Evolutionary conservation across 176 grass and related monocot species (phyloP).

Genomic region (Carex scoparia): DNA sequence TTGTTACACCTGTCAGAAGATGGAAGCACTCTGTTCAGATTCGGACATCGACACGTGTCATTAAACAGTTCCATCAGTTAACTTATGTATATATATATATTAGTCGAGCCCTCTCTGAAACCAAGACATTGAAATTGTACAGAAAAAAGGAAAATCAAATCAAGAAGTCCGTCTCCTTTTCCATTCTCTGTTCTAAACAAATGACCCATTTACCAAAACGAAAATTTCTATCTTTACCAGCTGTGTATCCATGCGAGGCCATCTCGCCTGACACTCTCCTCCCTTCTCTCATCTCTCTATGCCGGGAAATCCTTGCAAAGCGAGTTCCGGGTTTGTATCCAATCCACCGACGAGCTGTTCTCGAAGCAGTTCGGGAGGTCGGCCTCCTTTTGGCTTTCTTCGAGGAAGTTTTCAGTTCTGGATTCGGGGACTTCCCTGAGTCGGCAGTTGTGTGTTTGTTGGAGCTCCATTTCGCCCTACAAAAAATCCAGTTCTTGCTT

Average conservation of each 20-base stretch:
- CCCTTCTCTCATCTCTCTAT: conserved; percentile 46
- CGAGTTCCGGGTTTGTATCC: conserved; percentile 30
- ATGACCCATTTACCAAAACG: conserved; percentile 14
- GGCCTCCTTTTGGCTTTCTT: conserved; percentile 52
- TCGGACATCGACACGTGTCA: conserved; percentile 6
- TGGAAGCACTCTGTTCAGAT: not conserved
- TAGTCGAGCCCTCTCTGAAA: not conserved
- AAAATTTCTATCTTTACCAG: conserved; percentile 34
- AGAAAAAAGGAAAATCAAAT: not conserved
- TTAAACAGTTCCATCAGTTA: not conserved
- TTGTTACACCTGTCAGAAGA: conserved; percentile 26
- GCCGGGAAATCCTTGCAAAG: conserved; percentile 30
- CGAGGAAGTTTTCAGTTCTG: conserved; percentile 43
- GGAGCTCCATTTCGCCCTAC: conserved; percentile 80
- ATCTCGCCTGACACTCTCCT: conserved; percentile 50
- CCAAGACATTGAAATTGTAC: not conserved
- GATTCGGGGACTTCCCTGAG: not conserved
- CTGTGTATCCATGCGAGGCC: conserved; percentile 51
- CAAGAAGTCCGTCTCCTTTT: not conserved
- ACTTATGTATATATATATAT: conserved; percentile 17
- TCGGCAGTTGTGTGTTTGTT: conserved; percentile 55
- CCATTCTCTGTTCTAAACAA: not conserved
- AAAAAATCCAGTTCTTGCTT: conserved; percentile 63
- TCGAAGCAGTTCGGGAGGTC: conserved; percentile 39
- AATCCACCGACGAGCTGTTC: conserved; percentile 38